phyloP scores from a whole-genome alignment of 306 rosid species.

The Cyamopsis tetragonoloba region DNA sequence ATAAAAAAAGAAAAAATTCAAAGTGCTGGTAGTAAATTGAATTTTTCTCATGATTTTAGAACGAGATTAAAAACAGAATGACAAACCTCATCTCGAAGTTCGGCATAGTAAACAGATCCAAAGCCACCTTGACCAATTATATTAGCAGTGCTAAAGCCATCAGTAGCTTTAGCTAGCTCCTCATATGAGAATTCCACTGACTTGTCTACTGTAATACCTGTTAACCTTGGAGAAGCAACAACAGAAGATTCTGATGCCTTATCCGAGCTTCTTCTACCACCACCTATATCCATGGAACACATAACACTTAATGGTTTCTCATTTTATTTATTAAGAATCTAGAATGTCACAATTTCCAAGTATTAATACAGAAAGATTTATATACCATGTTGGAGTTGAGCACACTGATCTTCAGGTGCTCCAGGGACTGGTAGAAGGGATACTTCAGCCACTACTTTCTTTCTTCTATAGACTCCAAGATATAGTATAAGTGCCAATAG shows the following conservation, averaged over 20 bases:
- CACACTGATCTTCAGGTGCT: slow-evolving; percentile 29
- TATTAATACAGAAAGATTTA: neutral
- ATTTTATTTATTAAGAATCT: neutral
- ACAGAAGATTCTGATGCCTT: slow-evolving; percentile 38
- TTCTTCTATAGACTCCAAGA: slow-evolving; percentile 37
- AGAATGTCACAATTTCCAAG: too few relatives aligned
- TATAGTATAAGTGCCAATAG: slow-evolving; percentile 36
- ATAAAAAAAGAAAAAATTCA: slow-evolving; percentile 3
- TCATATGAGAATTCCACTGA: slow-evolving; percentile 77
- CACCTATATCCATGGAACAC: slow-evolving; percentile 32
- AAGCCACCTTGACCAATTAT: slow-evolving; percentile 78
- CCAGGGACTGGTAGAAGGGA: slow-evolving; percentile 35
- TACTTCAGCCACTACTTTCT: slow-evolving; percentile 35
- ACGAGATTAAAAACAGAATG: neutral
- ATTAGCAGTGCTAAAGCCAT: slow-evolving; percentile 41
- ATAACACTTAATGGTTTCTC: neutral
- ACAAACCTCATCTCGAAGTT: slow-evolving; percentile 71
- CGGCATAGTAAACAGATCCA: slow-evolving; percentile 68
- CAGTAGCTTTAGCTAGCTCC: slow-evolving; percentile 66
- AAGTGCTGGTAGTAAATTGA: neutral
- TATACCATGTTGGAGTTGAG: slow-evolving; percentile 39
- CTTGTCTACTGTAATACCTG: slow-evolving; percentile 61
- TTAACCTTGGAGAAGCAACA: slow-evolving; percentile 39
- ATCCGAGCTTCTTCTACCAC: slow-evolving; percentile 38
- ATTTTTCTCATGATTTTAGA: neutral